Conservation (phyloP, 148 eudicot genomes). For the Cornus controversa region DNA sequence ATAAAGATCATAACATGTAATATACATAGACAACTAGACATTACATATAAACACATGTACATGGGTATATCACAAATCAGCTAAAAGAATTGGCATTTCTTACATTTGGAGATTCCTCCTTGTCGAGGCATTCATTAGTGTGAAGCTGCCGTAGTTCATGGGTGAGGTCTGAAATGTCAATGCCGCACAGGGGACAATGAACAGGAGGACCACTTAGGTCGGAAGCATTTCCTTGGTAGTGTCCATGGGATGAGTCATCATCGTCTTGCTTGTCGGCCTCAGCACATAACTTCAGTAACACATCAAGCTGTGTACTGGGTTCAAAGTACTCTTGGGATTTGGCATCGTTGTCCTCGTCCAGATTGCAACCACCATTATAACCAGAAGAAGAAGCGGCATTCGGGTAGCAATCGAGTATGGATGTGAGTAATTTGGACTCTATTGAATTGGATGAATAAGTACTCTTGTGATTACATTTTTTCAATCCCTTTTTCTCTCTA, state of each 20-base stretch:
- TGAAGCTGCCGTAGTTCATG: slow-evolving; percentile 57
- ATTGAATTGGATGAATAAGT: slow-evolving; percentile 25
- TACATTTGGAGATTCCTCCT: slow-evolving; percentile 37
- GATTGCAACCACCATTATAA: neutral
- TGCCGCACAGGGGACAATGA: slow-evolving; percentile 74
- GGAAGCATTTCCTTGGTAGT: neutral
- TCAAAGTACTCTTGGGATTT: slow-evolving; percentile 27
- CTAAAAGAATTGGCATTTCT: slow-evolving; percentile 27
- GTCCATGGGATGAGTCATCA: neutral
- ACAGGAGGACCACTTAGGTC: slow-evolving; percentile 12
- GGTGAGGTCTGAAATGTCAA: slow-evolving; percentile 57
- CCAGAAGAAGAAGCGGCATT: slow-evolving; percentile 15
- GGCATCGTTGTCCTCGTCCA: slow-evolving; percentile 6
- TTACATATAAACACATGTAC: neutral
- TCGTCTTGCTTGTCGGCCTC: slow-evolving; percentile 26
- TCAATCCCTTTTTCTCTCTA: slow-evolving; percentile 8
- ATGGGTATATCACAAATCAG: neutral
- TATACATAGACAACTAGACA: too few species aligned
- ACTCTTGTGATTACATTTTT: slow-evolving; percentile 6
- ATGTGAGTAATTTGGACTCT: slow-evolving; percentile 48
- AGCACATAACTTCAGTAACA: slow-evolving; percentile 57
- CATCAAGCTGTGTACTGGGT: slow-evolving; percentile 49
- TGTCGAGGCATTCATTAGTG: slow-evolving; percentile 81
- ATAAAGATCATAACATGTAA: too few species aligned
- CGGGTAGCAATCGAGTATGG: slow-evolving; percentile 8